These are phyloP conservation scores for Tulasnella calospora DNA, from an alignment of 768 basidiomycete genomes.

Conservation along the genomic window DNA sequence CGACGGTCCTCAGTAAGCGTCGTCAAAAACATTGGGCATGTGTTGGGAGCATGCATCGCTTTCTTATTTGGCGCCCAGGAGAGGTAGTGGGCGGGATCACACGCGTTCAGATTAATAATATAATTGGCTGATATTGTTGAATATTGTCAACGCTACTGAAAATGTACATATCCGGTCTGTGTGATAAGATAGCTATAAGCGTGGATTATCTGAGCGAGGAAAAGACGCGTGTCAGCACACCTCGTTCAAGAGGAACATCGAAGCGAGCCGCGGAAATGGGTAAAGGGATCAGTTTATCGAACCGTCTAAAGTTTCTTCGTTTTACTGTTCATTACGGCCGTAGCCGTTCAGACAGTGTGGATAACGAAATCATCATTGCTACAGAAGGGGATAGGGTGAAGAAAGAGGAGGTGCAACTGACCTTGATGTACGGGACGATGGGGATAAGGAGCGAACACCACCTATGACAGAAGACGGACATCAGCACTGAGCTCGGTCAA, in stretches of 20 bases:
- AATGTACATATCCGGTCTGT: neutral
- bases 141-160: neutral
- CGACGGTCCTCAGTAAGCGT: constrained; percentile 57
- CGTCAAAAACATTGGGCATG: neutral
- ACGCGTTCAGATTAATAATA: neutral
- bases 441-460: neutral
- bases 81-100: too few relatives aligned
- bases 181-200: neutral
- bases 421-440: neutral
- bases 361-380: constrained; percentile 3
- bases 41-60: neutral
- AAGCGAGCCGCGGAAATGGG: neutral
- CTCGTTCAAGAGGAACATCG: neutral
- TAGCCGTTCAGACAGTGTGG: constrained; percentile 1
- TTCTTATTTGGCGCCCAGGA: neutral
- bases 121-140: neutral
- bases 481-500: neutral
- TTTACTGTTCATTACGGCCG: neutral
- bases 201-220: neutral
- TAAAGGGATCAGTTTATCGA: neutral
- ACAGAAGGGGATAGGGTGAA: neutral
- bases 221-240: neutral
- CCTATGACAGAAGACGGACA: neutral
- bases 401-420: neutral
- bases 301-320: constrained; percentile 8